Percentiles rank a stretch among this genome's conserved stretches.
These are phyloP conservation scores for Coemansia pectinata DNA, from an alignment of 192 early-diverging fungal genomes.

Conservation along the genomic window DNA sequence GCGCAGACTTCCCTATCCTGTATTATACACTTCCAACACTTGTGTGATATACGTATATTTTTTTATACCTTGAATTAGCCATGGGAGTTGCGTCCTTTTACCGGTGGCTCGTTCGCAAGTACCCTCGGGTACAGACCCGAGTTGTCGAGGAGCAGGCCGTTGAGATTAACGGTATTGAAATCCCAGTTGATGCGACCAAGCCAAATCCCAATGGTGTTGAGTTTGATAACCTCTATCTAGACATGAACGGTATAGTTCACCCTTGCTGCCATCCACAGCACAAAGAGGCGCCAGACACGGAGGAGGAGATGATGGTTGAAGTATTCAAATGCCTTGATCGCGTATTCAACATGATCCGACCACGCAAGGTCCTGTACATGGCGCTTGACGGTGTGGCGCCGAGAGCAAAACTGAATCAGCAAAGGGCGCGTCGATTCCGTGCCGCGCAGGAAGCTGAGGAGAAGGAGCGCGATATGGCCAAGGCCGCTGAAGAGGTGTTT, in stretches of 20 bases:
- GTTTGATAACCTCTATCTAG: slow-evolving; percentile 96
- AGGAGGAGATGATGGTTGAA: slow-evolving; percentile 94
- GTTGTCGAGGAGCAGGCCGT: slow-evolving; percentile 73
- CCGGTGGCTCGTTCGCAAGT: slow-evolving; percentile 77
- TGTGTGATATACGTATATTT: slow-evolving; percentile 2
- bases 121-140: slow-evolving; percentile 66
- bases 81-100: slow-evolving; percentile 86
- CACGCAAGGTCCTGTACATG: slow-evolving; percentile 95
- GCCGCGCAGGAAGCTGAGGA: slow-evolving; percentile 75
- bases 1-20: neutral
- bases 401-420: slow-evolving; percentile 99
- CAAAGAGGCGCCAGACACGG: slow-evolving; percentile 67
- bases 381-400: slow-evolving; percentile 99
- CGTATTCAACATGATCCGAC: slow-evolving; percentile 89
- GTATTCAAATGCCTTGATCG: slow-evolving; percentile 97
- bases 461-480: slow-evolving; percentile 27
- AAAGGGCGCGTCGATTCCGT: slow-evolving; percentile 95
- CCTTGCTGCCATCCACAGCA: slow-evolving; percentile 76
- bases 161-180: slow-evolving; percentile 65
- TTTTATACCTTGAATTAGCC: neutral
- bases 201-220: slow-evolving; percentile 91
- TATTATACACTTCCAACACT: slow-evolving; percentile 5
- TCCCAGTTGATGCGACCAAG: slow-evolving; percentile 85
- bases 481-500: slow-evolving; percentile 55
- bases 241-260: slow-evolving; percentile 98